Percentiles rank a stretch among this genome's conserved stretches.
phyloP scores from a whole-genome alignment of 2,329 filamentous ascomycete genomes.

The Cladosporium oxysporum region DNA sequence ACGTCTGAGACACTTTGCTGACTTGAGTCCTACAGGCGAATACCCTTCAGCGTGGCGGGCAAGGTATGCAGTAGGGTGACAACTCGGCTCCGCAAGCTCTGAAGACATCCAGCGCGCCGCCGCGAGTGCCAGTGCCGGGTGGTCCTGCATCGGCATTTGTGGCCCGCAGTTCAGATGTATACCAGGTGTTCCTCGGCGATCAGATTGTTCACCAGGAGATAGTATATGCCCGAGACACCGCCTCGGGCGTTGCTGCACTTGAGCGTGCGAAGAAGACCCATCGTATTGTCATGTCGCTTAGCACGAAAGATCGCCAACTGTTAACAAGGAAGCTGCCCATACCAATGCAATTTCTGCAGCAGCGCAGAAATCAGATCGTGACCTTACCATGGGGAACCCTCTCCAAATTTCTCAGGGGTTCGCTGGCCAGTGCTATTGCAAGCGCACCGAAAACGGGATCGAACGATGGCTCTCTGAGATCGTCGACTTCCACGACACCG shows the following conservation, averaged over 20 bases:
- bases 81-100: background rate
- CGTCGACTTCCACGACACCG: background rate
- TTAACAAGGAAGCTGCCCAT: background rate
- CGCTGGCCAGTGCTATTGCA: background rate
- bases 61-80: conserved; percentile 16
- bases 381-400: background rate
- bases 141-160: background rate
- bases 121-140: no score
- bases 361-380: background rate
- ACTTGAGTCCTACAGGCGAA: background rate
- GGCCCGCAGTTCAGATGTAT: background rate
- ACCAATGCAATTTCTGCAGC: no score
- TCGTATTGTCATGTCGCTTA: background rate
- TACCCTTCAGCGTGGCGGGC: conserved; percentile 16
- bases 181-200: background rate
- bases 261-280: background rate
- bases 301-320: no score
- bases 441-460: background rate
- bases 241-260: background rate
- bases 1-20: no score
- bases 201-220: background rate
- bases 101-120: background rate
- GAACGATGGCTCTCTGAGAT: background rate
- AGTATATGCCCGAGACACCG: background rate
- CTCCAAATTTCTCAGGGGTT: no score